phyloP scores from a whole-genome alignment of 2,329 filamentous ascomycete genomes.

The Pseudogymnoascus sp. region DNA sequence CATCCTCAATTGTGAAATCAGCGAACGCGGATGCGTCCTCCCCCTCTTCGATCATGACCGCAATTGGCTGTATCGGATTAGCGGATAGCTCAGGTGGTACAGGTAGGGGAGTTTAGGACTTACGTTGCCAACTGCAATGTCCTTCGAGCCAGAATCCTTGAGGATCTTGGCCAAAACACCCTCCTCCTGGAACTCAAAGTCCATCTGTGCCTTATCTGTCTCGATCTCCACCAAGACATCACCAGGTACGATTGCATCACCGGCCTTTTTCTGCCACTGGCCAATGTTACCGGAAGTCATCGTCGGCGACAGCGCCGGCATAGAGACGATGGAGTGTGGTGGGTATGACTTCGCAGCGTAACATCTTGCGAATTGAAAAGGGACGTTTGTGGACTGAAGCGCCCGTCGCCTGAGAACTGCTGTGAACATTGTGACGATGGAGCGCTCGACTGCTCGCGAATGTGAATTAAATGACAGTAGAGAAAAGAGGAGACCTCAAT shows the following conservation, averaged over 20 bases:
- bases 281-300: slow-evolving; percentile 98
- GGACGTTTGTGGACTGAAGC: slow-evolving; percentile 43
- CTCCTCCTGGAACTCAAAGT: slow-evolving; percentile 99
- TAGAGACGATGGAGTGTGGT: slow-evolving; percentile 88
- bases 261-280: slow-evolving; percentile 93
- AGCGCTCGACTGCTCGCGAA: not conserved
- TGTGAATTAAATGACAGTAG: slow-evolving; percentile 1
- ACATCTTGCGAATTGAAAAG: slow-evolving; percentile 51
- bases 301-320: slow-evolving; percentile 95
- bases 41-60: slow-evolving; percentile 86
- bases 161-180: slow-evolving; percentile 91
- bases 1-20: slow-evolving; percentile 79
- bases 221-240: slow-evolving; percentile 97
- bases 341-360: slow-evolving; percentile 68
- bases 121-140: slow-evolving; percentile 89
- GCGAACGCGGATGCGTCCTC: slow-evolving; percentile 82
- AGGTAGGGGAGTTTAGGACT: slow-evolving; percentile 34
- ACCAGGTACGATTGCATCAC: slow-evolving; percentile 78
- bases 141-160: slow-evolving; percentile 88
- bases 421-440: slow-evolving; percentile 46
- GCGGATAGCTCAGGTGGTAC: slow-evolving; percentile 10
- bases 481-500: not conserved
- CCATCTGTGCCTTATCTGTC: slow-evolving; percentile 99
- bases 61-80: slow-evolving; percentile 66
- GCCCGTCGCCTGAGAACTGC: slow-evolving; percentile 55